A percentile compares a stretch with the other conserved stretches of the same genome.
These are phyloP conservation scores for Crotalaria pallida DNA, from an alignment of 306 rosid genomes.

Conservation along the genomic window DNA sequence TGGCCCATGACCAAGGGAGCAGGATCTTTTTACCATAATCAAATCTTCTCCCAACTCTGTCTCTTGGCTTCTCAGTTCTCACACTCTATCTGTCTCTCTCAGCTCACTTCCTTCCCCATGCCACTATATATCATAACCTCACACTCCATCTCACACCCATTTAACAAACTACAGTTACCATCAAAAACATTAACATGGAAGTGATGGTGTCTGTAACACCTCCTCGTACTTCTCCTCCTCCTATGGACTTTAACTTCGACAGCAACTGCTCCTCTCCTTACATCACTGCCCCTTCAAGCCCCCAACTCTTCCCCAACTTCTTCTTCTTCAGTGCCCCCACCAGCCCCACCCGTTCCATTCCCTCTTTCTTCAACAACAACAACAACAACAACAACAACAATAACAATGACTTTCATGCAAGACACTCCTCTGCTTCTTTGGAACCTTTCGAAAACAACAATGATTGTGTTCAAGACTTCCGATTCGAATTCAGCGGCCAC, in stretches of 20 bases:
- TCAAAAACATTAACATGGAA: slow-evolving; percentile 23
- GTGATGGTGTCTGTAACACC: slow-evolving; percentile 25
- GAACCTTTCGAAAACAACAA: neutral
- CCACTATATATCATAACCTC: slow-evolving; percentile 9
- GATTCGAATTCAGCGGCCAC: slow-evolving; percentile 54
- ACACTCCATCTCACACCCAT: neutral
- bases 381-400: neutral
- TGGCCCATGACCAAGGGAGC: neutral
- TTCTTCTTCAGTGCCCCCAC: slow-evolving; percentile 62
- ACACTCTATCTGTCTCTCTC: neutral
- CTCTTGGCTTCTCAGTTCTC: too few species aligned
- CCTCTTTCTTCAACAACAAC: slow-evolving; percentile 23
- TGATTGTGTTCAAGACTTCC: slow-evolving; percentile 41
- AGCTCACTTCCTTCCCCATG: neutral
- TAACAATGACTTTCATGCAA: neutral
- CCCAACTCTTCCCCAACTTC: slow-evolving; percentile 52
- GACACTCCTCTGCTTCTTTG: slow-evolving; percentile 20
- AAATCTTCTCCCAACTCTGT: too few species aligned
- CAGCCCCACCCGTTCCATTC: slow-evolving; percentile 39
- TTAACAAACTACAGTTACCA: neutral
- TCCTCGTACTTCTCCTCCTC: slow-evolving; percentile 37
- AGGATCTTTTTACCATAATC: slow-evolving; percentile 11
- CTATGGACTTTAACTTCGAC: slow-evolving; percentile 56
- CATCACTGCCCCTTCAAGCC: slow-evolving; percentile 72
- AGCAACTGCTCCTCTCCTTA: slow-evolving; percentile 71